phyloP scores from a whole-genome alignment of 495 filamentous ascomycete genomes.

The Gamarada debralockiae region DNA sequence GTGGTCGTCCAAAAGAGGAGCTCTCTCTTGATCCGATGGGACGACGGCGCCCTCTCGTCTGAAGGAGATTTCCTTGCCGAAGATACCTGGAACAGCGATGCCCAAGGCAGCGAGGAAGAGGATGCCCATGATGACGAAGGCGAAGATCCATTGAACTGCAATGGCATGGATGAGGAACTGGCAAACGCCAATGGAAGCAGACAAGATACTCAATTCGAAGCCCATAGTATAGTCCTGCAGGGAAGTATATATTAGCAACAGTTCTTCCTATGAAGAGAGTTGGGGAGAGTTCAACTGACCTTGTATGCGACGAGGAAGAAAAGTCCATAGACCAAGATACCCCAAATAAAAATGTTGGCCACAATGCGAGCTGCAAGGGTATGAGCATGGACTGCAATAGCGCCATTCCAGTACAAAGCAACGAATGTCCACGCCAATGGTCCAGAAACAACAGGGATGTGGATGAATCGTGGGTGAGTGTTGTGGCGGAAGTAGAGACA shows the following conservation, averaged over 20 bases:
- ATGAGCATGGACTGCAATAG: constrained; percentile 61
- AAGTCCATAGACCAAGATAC: constrained; percentile 65
- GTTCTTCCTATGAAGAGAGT: too few species aligned
- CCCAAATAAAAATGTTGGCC: constrained; percentile 84
- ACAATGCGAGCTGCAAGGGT: constrained; percentile 64
- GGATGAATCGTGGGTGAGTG: constrained; percentile 63
- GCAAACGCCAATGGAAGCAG: constrained; percentile 68
- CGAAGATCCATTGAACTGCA: constrained; percentile 88
- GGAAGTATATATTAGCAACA: background rate
- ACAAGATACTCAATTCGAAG: constrained; percentile 67
- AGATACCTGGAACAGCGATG: constrained; percentile 60
- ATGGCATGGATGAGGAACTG: constrained; percentile 69
- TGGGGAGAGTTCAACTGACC: constrained; percentile 26
- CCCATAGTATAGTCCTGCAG: constrained; percentile 73
- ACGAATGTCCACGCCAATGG: constrained; percentile 83
- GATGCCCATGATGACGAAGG: constrained; percentile 74
- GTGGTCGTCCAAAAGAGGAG: constrained; percentile 39
- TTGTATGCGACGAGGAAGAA: constrained; percentile 67
- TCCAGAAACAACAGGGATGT: constrained; percentile 66
- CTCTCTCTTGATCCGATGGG: constrained; percentile 42
- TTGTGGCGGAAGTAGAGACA: constrained; percentile 76
- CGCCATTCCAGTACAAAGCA: constrained; percentile 82
- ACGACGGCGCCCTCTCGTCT: constrained; percentile 22
- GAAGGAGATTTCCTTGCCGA: constrained; percentile 43
- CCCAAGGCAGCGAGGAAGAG: constrained; percentile 62